phyloP scores from a whole-genome alignment of 176 grass and related monocot genomes.

The Rhynchospora tenuis region DNA sequence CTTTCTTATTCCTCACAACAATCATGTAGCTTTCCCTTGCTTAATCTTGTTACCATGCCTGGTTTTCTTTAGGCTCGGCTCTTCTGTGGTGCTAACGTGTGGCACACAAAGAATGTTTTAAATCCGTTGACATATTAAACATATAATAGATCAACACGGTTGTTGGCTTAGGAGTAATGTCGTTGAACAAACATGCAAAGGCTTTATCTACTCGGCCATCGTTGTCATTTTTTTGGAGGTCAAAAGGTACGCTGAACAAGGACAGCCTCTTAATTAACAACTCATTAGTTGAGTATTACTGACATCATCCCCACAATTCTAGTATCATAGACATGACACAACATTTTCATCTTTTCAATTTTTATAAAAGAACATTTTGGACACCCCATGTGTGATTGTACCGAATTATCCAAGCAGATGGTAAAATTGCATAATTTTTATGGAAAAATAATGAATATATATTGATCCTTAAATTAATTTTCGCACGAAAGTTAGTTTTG shows the following conservation, averaged over 20 bases:
- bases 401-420: not conserved
- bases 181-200: slow-evolving; percentile 13
- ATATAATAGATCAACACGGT: not conserved
- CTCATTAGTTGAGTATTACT: not conserved
- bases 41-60: not conserved
- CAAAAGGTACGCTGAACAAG: not conserved
- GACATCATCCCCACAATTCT: not conserved
- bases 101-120: not conserved
- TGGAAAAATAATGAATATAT: not conserved
- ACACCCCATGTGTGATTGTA: not conserved
- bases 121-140: not conserved
- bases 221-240: not conserved
- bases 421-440: too few relatives aligned
- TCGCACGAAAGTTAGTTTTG: too few relatives aligned
- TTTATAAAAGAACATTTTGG: not conserved
- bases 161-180: not conserved
- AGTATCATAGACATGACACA: not conserved
- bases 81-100: too few relatives aligned
- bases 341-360: not conserved
- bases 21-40: not conserved
- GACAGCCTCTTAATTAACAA: not conserved
- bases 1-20: not conserved
- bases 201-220: not conserved
- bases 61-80: not conserved
- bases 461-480: not conserved